Evolutionary conservation across 805 yeast species (phyloP).

Genomic region (Debaryomyces castellii): DNA sequence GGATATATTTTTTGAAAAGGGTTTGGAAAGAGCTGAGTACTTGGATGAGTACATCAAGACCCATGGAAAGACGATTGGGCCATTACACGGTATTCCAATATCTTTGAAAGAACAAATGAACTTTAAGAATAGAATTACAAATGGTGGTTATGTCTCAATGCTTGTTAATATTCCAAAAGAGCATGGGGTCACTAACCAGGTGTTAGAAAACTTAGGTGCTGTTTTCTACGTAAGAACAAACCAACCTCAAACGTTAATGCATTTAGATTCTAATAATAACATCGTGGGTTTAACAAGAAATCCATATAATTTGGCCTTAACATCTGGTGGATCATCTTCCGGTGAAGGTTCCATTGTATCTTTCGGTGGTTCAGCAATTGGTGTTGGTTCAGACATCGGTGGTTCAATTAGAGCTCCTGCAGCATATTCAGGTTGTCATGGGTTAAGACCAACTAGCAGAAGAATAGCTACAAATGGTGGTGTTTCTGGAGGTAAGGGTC

Average conservation of each 20-base stretch:
- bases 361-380: conserved; percentile 40
- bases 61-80: conserved; percentile 54
- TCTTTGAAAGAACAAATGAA: conserved; percentile 55
- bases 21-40: conserved; percentile 52
- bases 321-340: conserved; percentile 45
- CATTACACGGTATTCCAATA: conserved; percentile 67
- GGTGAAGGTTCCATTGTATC: conserved; percentile 45
- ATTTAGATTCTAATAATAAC: conserved; percentile 41
- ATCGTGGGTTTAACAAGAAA: conserved; percentile 36
- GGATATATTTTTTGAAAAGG: conserved; percentile 54
- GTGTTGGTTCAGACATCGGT: conserved; percentile 45
- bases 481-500: conserved; percentile 58
- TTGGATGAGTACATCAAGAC: conserved; percentile 51
- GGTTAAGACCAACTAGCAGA: conserved; percentile 43
- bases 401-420: conserved; percentile 46
- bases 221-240: conserved; percentile 45
- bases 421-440: conserved; percentile 40
- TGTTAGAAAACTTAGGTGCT: conserved; percentile 41
- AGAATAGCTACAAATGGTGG: conserved; percentile 41
- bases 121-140: conserved; percentile 33
- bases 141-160: conserved; percentile 39
- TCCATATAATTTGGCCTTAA: conserved; percentile 37
- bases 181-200: conserved; percentile 30
- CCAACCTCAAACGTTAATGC: conserved; percentile 48
- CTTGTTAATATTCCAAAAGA: conserved; percentile 27